A percentile compares a stretch with the other conserved stretches of the same genome.
phyloP scores from a whole-genome alignment of 148 eudicot genomes.

The Fallopia convolvulus region DNA sequence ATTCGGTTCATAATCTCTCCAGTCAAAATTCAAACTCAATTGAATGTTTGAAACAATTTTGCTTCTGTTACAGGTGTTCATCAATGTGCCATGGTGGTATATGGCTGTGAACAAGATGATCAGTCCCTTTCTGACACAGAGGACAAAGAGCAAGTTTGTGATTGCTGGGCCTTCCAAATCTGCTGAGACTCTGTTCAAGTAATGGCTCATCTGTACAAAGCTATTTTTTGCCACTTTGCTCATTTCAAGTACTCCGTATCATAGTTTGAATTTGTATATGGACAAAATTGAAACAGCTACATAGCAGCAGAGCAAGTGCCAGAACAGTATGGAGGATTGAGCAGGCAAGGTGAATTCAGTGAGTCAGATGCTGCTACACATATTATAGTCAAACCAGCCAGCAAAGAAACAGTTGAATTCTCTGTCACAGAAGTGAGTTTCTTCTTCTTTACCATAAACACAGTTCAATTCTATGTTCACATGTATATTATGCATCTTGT shows the following conservation, averaged over 20 bases:
- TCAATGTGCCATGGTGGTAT: slow-evolving; percentile 88
- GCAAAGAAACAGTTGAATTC: slow-evolving; percentile 27
- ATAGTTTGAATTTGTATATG: not conserved
- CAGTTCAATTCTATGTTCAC: no score
- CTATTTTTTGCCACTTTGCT: no score
- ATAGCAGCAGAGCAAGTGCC: slow-evolving; percentile 33
- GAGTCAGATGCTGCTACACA: slow-evolving; percentile 21
- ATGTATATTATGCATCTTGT: no score
- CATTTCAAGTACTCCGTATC: no score
- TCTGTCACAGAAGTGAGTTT: slow-evolving; percentile 35
- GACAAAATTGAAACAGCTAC: slow-evolving; percentile 17
- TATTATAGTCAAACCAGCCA: slow-evolving; percentile 21
- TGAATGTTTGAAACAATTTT: not conserved
- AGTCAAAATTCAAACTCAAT: not conserved
- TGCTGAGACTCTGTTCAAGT: slow-evolving; percentile 67
- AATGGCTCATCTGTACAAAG: slow-evolving; percentile 9
- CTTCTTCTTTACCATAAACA: not conserved
- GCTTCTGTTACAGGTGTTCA: slow-evolving; percentile 37
- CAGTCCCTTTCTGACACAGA: slow-evolving; percentile 50
- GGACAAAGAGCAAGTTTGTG: slow-evolving; percentile 83
- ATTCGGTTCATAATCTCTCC: not conserved
- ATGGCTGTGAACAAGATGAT: slow-evolving; percentile 57
- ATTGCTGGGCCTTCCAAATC: slow-evolving; percentile 64
- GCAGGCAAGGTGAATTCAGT: slow-evolving; percentile 22
- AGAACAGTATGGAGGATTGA: slow-evolving; percentile 28